A percentile compares a stretch with the other conserved stretches of the same genome.
phyloP scores from a whole-genome alignment of 257 asterid genomes.

The Fraxinus cuspidata region DNA sequence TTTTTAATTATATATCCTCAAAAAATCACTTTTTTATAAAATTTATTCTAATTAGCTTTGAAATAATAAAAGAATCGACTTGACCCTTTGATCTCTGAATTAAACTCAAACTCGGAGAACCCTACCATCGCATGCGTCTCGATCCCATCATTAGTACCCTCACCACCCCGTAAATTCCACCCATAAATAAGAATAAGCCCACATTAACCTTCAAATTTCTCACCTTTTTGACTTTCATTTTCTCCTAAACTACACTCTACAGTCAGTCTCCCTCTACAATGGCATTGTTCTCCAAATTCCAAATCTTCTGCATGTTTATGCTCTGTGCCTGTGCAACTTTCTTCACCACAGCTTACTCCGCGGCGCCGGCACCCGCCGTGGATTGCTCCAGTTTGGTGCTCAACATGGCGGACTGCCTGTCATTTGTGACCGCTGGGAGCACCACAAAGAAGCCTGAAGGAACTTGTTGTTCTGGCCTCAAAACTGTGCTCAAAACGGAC shows the following conservation, averaged over 20 bases:
- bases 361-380: slow-evolving; percentile 78
- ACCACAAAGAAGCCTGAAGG: slow-evolving; percentile 64
- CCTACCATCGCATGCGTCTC: not conserved
- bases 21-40: too few relatives aligned
- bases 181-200: not conserved
- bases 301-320: not conserved
- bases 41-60: too few relatives aligned
- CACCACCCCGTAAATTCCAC: not conserved
- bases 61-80: too few relatives aligned
- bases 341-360: slow-evolving; percentile 11
- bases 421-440: slow-evolving; percentile 68
- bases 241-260: not conserved
- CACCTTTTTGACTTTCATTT: not conserved
- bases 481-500: slow-evolving; percentile 64
- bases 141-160: not conserved
- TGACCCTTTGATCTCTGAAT: too few relatives aligned
- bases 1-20: too few relatives aligned
- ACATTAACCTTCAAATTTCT: not conserved
- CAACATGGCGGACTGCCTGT: slow-evolving; percentile 73
- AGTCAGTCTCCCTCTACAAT: not conserved
- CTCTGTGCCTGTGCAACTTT: not conserved
- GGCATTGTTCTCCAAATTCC: not conserved
- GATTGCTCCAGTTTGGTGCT: slow-evolving; percentile 68
- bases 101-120: not conserved
- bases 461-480: slow-evolving; percentile 76